These are phyloP conservation scores for Kickxella alabastrina DNA, from an alignment of 192 early-diverging fungal genomes.

Conservation along the genomic window DNA sequence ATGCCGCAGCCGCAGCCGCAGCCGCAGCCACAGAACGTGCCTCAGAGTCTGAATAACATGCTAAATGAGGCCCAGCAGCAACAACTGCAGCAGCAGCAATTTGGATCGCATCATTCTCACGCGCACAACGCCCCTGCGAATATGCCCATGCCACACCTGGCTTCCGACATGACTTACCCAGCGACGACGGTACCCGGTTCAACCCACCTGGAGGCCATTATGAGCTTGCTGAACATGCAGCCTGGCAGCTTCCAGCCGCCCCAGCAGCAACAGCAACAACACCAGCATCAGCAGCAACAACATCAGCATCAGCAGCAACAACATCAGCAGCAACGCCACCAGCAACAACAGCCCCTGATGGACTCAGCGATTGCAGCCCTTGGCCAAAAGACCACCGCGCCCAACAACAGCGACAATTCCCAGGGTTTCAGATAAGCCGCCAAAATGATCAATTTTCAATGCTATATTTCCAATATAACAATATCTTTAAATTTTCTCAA, in stretches of 20 bases:
- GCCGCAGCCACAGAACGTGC: background rate
- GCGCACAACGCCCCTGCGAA: background rate
- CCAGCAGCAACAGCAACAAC: background rate
- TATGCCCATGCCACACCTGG: background rate
- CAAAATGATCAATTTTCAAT: background rate
- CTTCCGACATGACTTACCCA: background rate
- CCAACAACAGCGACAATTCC: background rate
- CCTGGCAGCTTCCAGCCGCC: background rate
- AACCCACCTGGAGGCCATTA: slow-evolving; percentile 3
- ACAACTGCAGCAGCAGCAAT: background rate
- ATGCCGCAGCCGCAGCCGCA: slow-evolving; percentile 19
- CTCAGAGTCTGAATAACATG: too few species aligned
- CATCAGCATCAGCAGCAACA: background rate
- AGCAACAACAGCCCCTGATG: background rate
- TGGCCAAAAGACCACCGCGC: background rate
- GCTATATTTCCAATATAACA: background rate
- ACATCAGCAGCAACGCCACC: background rate
- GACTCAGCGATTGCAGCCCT: background rate
- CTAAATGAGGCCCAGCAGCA: slow-evolving; percentile 2
- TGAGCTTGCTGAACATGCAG: slow-evolving; percentile 6
- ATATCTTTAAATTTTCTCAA: too few species aligned
- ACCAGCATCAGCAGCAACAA: background rate
- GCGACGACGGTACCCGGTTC: background rate
- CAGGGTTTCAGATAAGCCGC: too few species aligned
- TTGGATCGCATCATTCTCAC: background rate